Evolutionary conservation across 139 green algal species (phyloP).

Genomic region (Diplosphaera chodatii): DNA sequence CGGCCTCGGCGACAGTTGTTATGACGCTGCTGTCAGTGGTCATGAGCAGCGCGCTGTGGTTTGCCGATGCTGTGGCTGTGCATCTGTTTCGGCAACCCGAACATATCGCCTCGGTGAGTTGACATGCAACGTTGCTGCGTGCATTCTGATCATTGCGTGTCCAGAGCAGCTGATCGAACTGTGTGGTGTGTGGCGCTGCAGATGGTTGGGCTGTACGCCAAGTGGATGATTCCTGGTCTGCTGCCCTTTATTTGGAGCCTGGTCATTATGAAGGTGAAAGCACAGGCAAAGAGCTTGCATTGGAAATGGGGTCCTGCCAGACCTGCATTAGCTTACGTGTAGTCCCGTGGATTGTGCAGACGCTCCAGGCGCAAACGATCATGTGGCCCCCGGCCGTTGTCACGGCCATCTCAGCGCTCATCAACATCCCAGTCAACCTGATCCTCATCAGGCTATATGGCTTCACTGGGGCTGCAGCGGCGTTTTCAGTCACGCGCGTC

Average conservation of each 20-base stretch:
- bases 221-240: slow-evolving; percentile 17
- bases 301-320: no score
- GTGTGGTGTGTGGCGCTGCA: no score
- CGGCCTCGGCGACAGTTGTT: slow-evolving; percentile 5
- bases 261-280: slow-evolving; percentile 14
- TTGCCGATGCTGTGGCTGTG: background rate
- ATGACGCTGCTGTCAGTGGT: slow-evolving; percentile 9
- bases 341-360: no score
- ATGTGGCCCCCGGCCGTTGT: slow-evolving; percentile 18
- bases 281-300: no score
- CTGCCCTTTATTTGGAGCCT: slow-evolving; percentile 15
- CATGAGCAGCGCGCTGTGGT: slow-evolving; percentile 7
- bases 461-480: slow-evolving; percentile 15
- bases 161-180: no score
- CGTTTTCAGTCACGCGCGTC: slow-evolving; percentile 10
- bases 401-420: slow-evolving; percentile 1
- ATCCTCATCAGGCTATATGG: slow-evolving; percentile 9
- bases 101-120: background rate
- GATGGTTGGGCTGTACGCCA: slow-evolving; percentile 4
- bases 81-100: slow-evolving; percentile 1
- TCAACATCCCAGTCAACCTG: slow-evolving; percentile 13
- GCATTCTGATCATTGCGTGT: no score
- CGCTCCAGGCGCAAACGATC: slow-evolving; percentile 23
- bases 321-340: no score
- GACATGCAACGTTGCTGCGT: no score